Evolutionary conservation across 2,329 filamentous ascomycete genomes (phyloP), one percentile per base, ranked within the genome.

Genomic region (Pseudogymnoascus sp.): DNA sequence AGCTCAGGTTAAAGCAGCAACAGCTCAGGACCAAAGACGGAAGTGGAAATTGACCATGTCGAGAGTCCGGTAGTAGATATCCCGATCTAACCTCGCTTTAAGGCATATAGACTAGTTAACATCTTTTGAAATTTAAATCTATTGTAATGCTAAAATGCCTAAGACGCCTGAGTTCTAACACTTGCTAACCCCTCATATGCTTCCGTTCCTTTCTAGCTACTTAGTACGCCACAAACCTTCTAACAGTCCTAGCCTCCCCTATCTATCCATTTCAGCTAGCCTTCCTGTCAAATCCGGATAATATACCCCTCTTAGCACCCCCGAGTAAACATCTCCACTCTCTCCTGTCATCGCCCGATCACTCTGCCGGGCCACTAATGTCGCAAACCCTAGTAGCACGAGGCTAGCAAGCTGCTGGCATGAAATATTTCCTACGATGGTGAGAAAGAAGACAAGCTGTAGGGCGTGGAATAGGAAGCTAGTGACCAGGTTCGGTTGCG

Each of bases 271-370:
- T 18, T 7, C 16, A 16, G 38, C 38, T n/a, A 40, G n/a, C 38
- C 16, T 16, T 40, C 16, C 38, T 40, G 38, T 16, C n/a, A 40
- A 40, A 40, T 40, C 38, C 38, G 38, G 38, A 40, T 40, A 40
- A 16, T 18, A 40, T 40, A 40, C 38, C 38, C 38, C 38, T 40
- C n/a, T 16, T 18, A 40, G 16, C 38, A 40, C n/a, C 38, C 16
- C n/a, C 0, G 36, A 37, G 36, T 37, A 37, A 37, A 40, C 16
- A 40, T 40, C 38, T 81, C 0, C 88, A 87, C 0, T 88, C 86
- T 1, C 75, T 84, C 1, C 78, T 90, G 1, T 85, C 88, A 0
- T 74, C 85, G 0, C 77, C 83, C 43, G 79, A 83, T 2, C 90
- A 87, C 69, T 68, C 71, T 6, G 76, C 77, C 72, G 68, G 72